These are phyloP conservation scores for Wickerhamiella pararugosa DNA, from an alignment of 1,139 yeast species.

Conservation along the genomic window DNA sequence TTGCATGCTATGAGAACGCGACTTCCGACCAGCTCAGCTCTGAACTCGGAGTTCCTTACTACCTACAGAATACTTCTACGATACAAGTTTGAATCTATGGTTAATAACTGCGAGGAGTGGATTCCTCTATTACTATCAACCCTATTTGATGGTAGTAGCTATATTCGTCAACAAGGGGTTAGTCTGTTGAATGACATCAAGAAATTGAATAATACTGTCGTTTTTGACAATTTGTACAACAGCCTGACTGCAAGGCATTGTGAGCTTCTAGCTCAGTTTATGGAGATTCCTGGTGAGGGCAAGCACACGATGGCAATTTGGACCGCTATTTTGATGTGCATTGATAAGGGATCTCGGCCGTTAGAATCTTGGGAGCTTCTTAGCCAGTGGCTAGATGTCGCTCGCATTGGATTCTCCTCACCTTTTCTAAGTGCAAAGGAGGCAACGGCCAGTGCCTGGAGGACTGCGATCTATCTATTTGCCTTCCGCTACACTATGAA, in stretches of 20 bases:
- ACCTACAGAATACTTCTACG: conserved; percentile 5
- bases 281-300: conserved; percentile 7
- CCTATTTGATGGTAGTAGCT: conserved; percentile 7
- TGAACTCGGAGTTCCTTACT: conserved; percentile 6
- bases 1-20: conserved; percentile 4
- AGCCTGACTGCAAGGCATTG: background rate
- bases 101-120: conserved; percentile 6
- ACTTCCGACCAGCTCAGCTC: background rate
- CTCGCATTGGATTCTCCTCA: conserved; percentile 6
- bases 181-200: conserved; percentile 1
- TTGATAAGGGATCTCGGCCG: conserved; percentile 1
- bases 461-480: conserved; percentile 8
- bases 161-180: conserved; percentile 8
- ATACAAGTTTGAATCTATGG: conserved; percentile 4
- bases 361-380: conserved; percentile 8
- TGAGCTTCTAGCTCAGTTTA: background rate
- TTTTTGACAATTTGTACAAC: background rate
- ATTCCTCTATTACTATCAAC: conserved; percentile 1
- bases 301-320: conserved; percentile 5
- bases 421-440: conserved; percentile 3
- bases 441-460: conserved; percentile 8
- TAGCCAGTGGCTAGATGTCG: conserved; percentile 7
- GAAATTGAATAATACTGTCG: background rate
- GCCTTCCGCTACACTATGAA: conserved; percentile 7
- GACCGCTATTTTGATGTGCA: conserved; percentile 6